A percentile compares a stretch with the other conserved stretches of the same genome.
phyloP scores from a whole-genome alignment of 441 rosid genomes.

The Gossypium davidsonii region DNA sequence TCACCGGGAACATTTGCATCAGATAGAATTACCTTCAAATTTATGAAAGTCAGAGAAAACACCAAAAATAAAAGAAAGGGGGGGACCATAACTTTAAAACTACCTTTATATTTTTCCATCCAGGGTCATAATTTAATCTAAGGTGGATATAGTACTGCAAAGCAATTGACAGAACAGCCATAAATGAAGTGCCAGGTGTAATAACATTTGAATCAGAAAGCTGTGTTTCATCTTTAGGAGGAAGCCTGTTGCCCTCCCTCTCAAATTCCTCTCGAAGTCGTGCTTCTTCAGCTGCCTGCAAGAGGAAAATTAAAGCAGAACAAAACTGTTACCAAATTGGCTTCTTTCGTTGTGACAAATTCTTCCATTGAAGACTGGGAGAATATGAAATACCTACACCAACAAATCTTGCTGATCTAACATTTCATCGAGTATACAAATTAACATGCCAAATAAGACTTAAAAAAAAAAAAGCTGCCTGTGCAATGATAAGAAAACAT shows the following conservation, averaged over 20 bases:
- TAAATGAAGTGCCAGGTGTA: constrained; percentile 86
- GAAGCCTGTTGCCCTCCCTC: constrained; percentile 74
- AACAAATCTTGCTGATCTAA: neutral
- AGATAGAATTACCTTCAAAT: constrained; percentile 81
- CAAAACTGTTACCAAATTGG: neutral
- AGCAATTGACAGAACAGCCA: constrained; percentile 78
- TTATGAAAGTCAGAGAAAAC: constrained; percentile 20
- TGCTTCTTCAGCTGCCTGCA: constrained; percentile 84
- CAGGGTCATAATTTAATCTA: constrained; percentile 78
- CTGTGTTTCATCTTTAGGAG: constrained; percentile 65
- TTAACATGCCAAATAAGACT: neutral
- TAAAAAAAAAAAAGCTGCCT: neutral
- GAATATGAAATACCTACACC: neutral
- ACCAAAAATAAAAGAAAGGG: neutral
- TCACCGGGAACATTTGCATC: constrained; percentile 99
- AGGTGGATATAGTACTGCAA: constrained; percentile 79
- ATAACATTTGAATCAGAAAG: constrained; percentile 76
- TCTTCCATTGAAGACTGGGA: neutral
- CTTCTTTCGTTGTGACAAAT: neutral
- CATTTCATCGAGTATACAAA: neutral
- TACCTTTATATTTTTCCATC: constrained; percentile 86
- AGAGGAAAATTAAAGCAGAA: constrained; percentile 7
- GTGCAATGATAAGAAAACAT: constrained; percentile 22
- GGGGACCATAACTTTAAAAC: neutral
- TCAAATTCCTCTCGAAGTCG: constrained; percentile 69